These are phyloP conservation scores for Zygoascus bituminiphila DNA, from an alignment of 805 yeast species.

Conservation along the genomic window DNA sequence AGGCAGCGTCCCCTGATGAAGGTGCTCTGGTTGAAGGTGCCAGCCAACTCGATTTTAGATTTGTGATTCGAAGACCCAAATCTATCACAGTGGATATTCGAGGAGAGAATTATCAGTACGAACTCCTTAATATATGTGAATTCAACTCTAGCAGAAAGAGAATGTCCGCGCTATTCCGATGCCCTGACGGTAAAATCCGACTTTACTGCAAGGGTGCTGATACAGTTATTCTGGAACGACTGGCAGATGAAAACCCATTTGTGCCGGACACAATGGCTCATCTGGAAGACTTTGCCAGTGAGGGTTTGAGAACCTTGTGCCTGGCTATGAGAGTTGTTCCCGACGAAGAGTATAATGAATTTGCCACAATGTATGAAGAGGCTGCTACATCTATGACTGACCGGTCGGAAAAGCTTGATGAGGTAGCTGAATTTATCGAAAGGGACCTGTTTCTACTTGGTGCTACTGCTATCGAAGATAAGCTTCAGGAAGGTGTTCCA, in stretches of 20 bases:
- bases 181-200: conserved; percentile 88
- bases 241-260: conserved; percentile 63
- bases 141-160: conserved; percentile 96
- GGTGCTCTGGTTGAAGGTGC: conserved; percentile 98
- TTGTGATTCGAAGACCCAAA: conserved; percentile 77
- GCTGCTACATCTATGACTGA: conserved; percentile 78
- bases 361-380: conserved; percentile 59
- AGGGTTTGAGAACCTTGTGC: conserved; percentile 91
- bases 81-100: conserved; percentile 57
- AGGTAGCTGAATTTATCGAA: conserved; percentile 85
- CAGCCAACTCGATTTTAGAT: conserved; percentile 76
- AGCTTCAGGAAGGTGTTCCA: conserved; percentile 96
- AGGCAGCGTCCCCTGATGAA: conserved; percentile 99
- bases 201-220: conserved; percentile 97
- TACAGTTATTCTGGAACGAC: conserved; percentile 84
- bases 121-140: conserved; percentile 84
- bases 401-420: conserved; percentile 70
- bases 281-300: conserved; percentile 92
- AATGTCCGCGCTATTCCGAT: conserved; percentile 90
- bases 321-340: conserved; percentile 76
- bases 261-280: conserved; percentile 77
- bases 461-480: conserved; percentile 98
- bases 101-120: conserved; percentile 53
- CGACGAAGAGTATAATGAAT: conserved; percentile 63
- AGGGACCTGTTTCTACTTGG: conserved; percentile 72